These are phyloP conservation scores for Neobulgaria alba DNA, from an alignment of 2,329 filamentous ascomycete species.

Conservation along the genomic window DNA sequence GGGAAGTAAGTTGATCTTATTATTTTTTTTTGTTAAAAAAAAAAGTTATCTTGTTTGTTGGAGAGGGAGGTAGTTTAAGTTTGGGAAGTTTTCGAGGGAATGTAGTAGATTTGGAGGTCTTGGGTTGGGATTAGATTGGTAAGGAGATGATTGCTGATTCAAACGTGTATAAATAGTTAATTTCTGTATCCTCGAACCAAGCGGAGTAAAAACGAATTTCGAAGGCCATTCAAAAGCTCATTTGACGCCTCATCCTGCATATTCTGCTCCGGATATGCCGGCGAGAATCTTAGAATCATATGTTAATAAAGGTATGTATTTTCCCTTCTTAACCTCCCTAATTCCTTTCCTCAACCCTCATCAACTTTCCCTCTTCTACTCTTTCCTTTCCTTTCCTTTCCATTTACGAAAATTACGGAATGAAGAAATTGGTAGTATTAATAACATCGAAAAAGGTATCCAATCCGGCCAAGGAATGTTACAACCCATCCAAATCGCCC, in stretches of 20 bases:
- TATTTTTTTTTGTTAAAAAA: constrained; percentile 5
- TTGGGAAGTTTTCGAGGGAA: too few relatives aligned
- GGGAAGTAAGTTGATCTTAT: constrained; percentile 26
- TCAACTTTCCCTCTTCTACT: too few relatives aligned
- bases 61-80: too few relatives aligned
- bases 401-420: too few relatives aligned
- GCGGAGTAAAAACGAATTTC: constrained; percentile 20
- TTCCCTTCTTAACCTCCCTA: too few relatives aligned
- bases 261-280: constrained; percentile 27
- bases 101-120: too few relatives aligned
- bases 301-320: constrained; percentile 15
- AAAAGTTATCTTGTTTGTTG: too few relatives aligned
- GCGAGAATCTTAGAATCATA: constrained; percentile 22
- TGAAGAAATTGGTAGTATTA: too few relatives aligned
- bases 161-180: constrained; percentile 18
- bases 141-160: too few relatives aligned
- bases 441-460: constrained; percentile 13
- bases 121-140: too few relatives aligned
- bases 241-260: constrained; percentile 19
- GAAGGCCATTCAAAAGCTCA: constrained; percentile 30
- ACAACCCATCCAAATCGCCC: constrained; percentile 17
- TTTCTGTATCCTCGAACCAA: constrained; percentile 18
- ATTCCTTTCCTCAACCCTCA: too few relatives aligned
- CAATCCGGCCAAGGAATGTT: constrained; percentile 9
- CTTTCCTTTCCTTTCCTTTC: too few relatives aligned